Base-by-base conservation (phyloP, 129 eudicot species). In the Deinandra increscens region DNA sequence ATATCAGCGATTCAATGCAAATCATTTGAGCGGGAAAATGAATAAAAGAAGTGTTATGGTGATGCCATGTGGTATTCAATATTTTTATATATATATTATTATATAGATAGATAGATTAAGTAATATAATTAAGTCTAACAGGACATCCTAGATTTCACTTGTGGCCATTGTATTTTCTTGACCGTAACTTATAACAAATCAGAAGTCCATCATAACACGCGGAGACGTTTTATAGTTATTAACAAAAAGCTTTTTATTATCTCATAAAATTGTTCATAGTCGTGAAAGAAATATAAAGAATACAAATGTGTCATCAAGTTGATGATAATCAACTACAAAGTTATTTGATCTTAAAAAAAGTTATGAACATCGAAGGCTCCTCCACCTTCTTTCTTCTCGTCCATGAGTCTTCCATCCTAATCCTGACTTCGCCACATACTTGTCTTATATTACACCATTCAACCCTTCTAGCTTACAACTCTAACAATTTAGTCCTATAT, bases 401-500 rank as follows among this genome's bases (percentile, higher is more conserved):
- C 31, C 31, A 26, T 22, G 37, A 7, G 29, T 3, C 61, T 55
- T 23, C 19, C 20, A 46, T 46, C n/a, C 17, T 17, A 49, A 17
- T 49, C 23, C 12, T 5, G 26, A 18, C 31, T 18, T 0, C 12
- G 17, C 26, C 56, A 17, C 56, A 6, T 15, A 49, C 56, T 46
- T n/a, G 10, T 5, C 12, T 26, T 49, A 49, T 49, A 8, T 13
- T 31, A n/a, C 37, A 26, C 9, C 19, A 19, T 3, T 58, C 7
- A 1, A 31, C 9, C 19, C 41, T 3, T 58, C 7, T 36, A 31
- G 41, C 20, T 58, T 36, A 58, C 20, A 31, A 26, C 41, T 58
- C 64, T 29, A 58, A 13, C 64, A 58, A 31, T 29, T 58, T 58
- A 31, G 64, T 58, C 64, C 64, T 58, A 58, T 13, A 58, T 58